Evolutionary conservation across 768 basidiomycete genomes (phyloP), one percentile per base, ranked within the genome.

Genomic region (Pisolithus marmoratus): DNA sequence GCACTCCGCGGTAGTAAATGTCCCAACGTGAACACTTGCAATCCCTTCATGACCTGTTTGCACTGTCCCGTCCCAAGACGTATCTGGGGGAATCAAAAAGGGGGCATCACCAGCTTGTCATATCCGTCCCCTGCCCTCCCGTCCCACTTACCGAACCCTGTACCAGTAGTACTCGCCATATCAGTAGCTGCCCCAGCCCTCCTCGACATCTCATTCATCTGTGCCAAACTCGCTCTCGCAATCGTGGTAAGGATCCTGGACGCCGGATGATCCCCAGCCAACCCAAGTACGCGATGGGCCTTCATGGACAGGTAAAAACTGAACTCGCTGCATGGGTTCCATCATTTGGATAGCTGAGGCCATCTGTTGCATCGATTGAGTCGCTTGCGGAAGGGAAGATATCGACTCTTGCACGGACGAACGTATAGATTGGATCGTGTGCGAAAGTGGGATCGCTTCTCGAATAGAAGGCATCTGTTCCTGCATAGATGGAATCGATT

Each of bases 1-100:
- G 68, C 68, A 53, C 74, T 74, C 52, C 79, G 70, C 14, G 87
- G 87, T 57, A 89, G 72, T 22, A 90, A 69, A 63, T 89, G 87
- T 0, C 88, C 87, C 4, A 90, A 79, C 1, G 89, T 90, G 62
- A 87, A 87, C 49, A 90, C 86, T 64, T 88, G 85, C 49, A 90
- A 65, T 4, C 85, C n/a, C 87, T 59, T 85, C 80, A 53, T 87
- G 84, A 40, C 53, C 57, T 19, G 54, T 58, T 29, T 69, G 65
- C 43, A 56, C 49, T 29, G 63, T 68, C 0, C 59, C 56, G 4
- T 68, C 67, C 61, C 61, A 64, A 26, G 58, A 36, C 50, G 38
- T 48, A 31, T 61, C 58, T 2, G 62, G 56, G 1, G 66, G 64
- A 27, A 66, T 59, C 29, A 64, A 50, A 44, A 70, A 62, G 42